Evolutionary conservation across 768 basidiomycete genomes (phyloP).

Genomic region (Thelephora ganbajun): DNA sequence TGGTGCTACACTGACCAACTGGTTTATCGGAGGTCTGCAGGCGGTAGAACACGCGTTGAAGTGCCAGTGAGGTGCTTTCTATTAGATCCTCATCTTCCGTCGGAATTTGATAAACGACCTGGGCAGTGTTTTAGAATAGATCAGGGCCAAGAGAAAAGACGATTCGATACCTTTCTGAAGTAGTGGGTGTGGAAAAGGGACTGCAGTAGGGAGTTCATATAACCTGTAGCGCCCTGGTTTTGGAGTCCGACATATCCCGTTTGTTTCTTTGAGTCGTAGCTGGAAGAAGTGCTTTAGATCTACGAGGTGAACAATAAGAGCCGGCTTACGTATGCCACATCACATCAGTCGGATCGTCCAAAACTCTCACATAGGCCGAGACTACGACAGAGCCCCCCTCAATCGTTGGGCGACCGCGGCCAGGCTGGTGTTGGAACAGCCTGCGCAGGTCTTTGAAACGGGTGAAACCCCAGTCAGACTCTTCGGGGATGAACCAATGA

Average conservation of each 20-base stretch:
- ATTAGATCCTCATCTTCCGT: slow-evolving; percentile 91
- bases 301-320: not conserved
- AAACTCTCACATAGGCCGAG: slow-evolving; percentile 92
- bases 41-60: slow-evolving; percentile 97
- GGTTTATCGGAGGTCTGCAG: slow-evolving; percentile 95
- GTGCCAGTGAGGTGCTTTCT: slow-evolving; percentile 88
- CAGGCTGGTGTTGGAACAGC: slow-evolving; percentile 72
- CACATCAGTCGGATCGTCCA: slow-evolving; percentile 97
- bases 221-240: slow-evolving; percentile 99
- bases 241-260: slow-evolving; percentile 95
- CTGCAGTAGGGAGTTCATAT: slow-evolving; percentile 98
- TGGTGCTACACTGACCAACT: slow-evolving; percentile 51
- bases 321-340: slow-evolving; percentile 90
- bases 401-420: slow-evolving; percentile 77
- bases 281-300: slow-evolving; percentile 18
- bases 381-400: slow-evolving; percentile 93
- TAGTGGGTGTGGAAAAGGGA: slow-evolving; percentile 90
- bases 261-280: slow-evolving; percentile 99
- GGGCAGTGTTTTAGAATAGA: not conserved
- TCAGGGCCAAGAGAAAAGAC: slow-evolving; percentile 5
- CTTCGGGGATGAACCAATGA: slow-evolving; percentile 97
- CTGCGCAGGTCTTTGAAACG: slow-evolving; percentile 97
- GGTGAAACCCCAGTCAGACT: slow-evolving; percentile 99
- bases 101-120: slow-evolving; percentile 99
- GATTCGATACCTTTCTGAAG: slow-evolving; percentile 64